Evolutionary conservation across 2,329 filamentous ascomycete species (phyloP), one percentile per base, ranked within the genome.

Genomic region (Sphaerulina musiva): DNA sequence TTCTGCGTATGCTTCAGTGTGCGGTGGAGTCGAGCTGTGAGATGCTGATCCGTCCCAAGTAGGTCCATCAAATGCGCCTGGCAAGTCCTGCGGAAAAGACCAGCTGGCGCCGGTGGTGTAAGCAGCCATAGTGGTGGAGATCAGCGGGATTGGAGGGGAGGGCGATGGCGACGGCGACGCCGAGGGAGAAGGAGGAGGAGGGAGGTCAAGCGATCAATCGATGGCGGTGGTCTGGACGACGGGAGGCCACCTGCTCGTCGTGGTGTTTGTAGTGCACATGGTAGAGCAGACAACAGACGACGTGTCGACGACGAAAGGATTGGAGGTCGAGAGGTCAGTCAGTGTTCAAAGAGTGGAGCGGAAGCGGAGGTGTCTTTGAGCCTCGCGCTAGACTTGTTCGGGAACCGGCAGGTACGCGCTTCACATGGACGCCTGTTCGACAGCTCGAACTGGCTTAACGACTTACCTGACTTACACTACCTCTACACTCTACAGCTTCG

Each of bases 21-120:
- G 5, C 34, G 10, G 34, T 38, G 34, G 34, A n/a, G 12, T 10
- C 2, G 34, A 10, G 34, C 10, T 11, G 34, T 53, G n/a, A 46
- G 46, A 26, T 51, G 47, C 34, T 36, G 34, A 20, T 10, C 41
- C 32, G 46, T 36, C 11, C 12, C 53, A 39, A 48, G 29, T 26
- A 38, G 32, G 40, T 52, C 53, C 31, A 49, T 61, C 58, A 39
- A 52, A 69, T 17, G 59, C 51, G 12, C 70, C 72, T 10, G 73
- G 73, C 38, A 73, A 55, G 54, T 75, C 73, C 31, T 75, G 69
- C 41, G 74, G 74, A 70, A 76, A 78, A 45, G 70, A 68, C 75
- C 76, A 78, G 57, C 69, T 70, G 43, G 61, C 26, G 70, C 74
- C 64, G 64, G 68, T 49, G 62, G 62, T 60, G 70, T 68, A 62